Evolutionary conservation across 805 yeast genomes (phyloP).

Genomic region (Yamadazyma kitorensis): DNA sequence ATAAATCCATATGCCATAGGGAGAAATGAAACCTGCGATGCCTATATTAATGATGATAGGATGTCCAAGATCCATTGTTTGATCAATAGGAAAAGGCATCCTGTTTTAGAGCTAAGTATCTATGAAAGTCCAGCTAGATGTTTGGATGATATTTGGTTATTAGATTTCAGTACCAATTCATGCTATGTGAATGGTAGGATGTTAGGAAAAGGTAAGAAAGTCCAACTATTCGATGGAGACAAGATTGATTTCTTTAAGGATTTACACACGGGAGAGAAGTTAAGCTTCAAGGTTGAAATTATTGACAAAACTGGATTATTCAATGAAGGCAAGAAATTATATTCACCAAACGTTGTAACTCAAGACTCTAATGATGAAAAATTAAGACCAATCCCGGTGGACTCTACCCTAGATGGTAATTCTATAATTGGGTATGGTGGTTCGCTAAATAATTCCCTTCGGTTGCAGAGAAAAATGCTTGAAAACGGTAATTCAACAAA

Average conservation of each 20-base stretch:
- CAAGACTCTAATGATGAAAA: constrained; percentile 27
- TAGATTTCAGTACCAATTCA: constrained; percentile 78
- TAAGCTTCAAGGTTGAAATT: constrained; percentile 53
- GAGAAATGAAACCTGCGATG: constrained; percentile 60
- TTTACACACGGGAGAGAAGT: constrained; percentile 44
- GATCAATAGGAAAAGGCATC: constrained; percentile 60
- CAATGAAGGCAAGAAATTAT: constrained; percentile 43
- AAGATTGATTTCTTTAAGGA: constrained; percentile 65
- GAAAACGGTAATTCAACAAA: constrained; percentile 18
- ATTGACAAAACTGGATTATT: constrained; percentile 64
- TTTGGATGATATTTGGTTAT: constrained; percentile 72
- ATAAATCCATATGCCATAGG: constrained; percentile 71
- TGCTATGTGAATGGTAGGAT: constrained; percentile 64
- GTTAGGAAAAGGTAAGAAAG: constrained; percentile 62
- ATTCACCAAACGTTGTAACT: constrained; percentile 16
- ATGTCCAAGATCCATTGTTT: constrained; percentile 84
- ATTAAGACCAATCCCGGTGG: constrained; percentile 20
- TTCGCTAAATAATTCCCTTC: constrained; percentile 24
- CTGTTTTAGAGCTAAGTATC: constrained; percentile 45
- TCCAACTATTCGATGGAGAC: constrained; percentile 63
- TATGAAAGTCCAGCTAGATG: constrained; percentile 73
- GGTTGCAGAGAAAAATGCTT: constrained; percentile 25
- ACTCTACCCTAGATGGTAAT: constrained; percentile 7
- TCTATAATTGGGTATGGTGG: constrained; percentile 22
- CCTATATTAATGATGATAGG: constrained; percentile 64